These are phyloP conservation scores for Scleromitrula shiraiana DNA, from an alignment of 2,329 filamentous ascomycete species.

Conservation along the genomic window DNA sequence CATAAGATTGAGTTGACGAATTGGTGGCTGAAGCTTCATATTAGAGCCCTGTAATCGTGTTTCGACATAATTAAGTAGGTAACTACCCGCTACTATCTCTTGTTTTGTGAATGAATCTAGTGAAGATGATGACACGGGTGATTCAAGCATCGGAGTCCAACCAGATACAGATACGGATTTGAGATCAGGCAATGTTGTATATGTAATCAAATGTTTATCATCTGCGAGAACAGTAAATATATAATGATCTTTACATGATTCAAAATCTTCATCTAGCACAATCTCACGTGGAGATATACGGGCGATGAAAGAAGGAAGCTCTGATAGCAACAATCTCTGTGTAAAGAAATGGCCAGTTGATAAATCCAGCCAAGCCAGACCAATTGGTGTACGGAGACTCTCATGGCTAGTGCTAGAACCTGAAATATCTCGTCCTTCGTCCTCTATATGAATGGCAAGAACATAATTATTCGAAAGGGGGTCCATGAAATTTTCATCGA, in stretches of 20 bases:
- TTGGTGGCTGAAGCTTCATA: constrained; percentile 76
- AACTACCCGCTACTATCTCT: constrained; percentile 70
- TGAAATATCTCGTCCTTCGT: constrained; percentile 7
- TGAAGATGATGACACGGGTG: constrained; percentile 49
- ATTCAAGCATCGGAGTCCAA: constrained; percentile 74
- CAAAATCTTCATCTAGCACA: constrained; percentile 60
- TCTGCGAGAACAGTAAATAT: constrained; percentile 64
- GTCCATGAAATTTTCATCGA: constrained; percentile 97
- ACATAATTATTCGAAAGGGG: constrained; percentile 91
- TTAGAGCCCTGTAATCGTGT: constrained; percentile 68
- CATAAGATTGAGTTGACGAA: constrained; percentile 75
- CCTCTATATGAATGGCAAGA: constrained; percentile 62
- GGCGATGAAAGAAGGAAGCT: constrained; percentile 72
- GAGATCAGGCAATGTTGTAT: constrained; percentile 42
- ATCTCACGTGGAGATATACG: constrained; percentile 80
- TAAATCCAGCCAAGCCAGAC: constrained; percentile 88
- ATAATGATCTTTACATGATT: constrained; percentile 48
- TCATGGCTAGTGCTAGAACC: background rate
- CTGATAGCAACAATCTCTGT: constrained; percentile 61
- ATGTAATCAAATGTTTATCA: constrained; percentile 70
- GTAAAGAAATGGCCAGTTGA: constrained; percentile 94
- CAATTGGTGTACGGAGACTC: constrained; percentile 42
- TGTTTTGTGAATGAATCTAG: constrained; percentile 50
- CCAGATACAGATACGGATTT: constrained; percentile 35
- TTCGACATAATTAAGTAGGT: constrained; percentile 78